Percentiles rank a stretch among this genome's conserved stretches.
Evolutionary conservation across 257 asterid species (phyloP).

Genomic region (Solanum pinnatisectum): DNA sequence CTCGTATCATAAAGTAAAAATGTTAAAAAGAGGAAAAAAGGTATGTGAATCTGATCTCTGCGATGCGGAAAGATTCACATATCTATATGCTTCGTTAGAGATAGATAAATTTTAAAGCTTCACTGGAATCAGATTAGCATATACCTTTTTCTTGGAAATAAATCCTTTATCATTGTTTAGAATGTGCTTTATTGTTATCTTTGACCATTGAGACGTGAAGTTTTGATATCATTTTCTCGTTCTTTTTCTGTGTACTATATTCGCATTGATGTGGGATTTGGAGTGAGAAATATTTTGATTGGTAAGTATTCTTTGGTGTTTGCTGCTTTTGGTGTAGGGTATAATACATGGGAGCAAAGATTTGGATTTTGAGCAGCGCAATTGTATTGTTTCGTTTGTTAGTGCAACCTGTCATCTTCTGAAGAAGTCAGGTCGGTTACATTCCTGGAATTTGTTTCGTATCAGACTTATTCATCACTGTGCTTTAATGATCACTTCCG

Average conservation of each 20-base stretch:
- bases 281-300: neutral
- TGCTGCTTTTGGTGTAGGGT: constrained; percentile 26
- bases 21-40: neutral
- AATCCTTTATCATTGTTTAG: neutral
- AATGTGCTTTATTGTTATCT: neutral
- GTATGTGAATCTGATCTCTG: neutral
- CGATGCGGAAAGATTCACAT: neutral
- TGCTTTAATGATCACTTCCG: neutral
- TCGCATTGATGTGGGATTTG: neutral
- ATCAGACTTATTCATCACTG: neutral
- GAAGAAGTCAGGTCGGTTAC: constrained; percentile 50
- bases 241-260: neutral
- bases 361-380: constrained; percentile 29
- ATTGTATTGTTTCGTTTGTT: constrained; percentile 41
- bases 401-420: constrained; percentile 60
- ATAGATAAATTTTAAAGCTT: neutral
- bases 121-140: neutral
- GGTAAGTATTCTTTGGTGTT: neutral
- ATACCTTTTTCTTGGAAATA: neutral
- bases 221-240: neutral
- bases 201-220: neutral
- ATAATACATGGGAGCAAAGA: constrained; percentile 18
- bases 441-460: neutral
- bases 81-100: neutral
- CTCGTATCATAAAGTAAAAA: neutral